Conservation (phyloP, 495 filamentous ascomycete genomes). For the Coniosporium apollinis region DNA sequence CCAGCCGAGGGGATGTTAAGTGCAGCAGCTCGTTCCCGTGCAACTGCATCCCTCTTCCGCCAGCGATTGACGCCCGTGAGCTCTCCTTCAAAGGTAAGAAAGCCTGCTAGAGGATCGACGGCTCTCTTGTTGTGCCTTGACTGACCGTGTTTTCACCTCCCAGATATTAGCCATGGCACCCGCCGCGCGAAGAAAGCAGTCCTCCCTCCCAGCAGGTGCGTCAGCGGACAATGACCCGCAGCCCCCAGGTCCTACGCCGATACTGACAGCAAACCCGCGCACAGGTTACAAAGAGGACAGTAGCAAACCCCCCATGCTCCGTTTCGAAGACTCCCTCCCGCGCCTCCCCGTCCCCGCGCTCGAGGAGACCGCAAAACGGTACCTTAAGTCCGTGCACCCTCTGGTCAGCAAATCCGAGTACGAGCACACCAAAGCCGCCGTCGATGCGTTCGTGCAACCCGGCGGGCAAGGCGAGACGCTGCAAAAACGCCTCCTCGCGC, state of each 20-base stretch:
- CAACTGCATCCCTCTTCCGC: constrained; percentile 13
- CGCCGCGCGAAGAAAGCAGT: constrained; percentile 9
- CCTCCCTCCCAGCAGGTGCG: constrained; percentile 9
- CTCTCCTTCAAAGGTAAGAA: constrained; percentile 9
- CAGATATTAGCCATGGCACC: constrained; percentile 10
- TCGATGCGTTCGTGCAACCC: constrained; percentile 65
- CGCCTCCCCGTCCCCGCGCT: constrained; percentile 80
- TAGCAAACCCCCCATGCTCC: constrained; percentile 81
- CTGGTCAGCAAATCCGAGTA: constrained; percentile 58
- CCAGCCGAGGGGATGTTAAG: constrained; percentile 19
- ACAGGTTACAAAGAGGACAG: constrained; percentile 83
- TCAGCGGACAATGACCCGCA: too few species aligned
- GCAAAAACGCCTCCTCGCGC: constrained; percentile 72
- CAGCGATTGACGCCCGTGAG: constrained; percentile 4
- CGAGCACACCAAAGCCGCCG: constrained; percentile 60
- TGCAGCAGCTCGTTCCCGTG: constrained; percentile 16
- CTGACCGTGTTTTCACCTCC: too few species aligned
- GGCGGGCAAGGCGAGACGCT: constrained; percentile 69
- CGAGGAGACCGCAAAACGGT: constrained; percentile 80
- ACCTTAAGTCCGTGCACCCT: constrained; percentile 83
- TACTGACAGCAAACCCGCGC: too few species aligned
- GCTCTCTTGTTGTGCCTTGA: too few species aligned
- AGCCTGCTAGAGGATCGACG: too few species aligned
- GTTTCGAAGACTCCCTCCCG: constrained; percentile 92
- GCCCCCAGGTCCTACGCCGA: too few species aligned